Conservation (phyloP, 2,329 filamentous ascomycete genomes). For the Fusarium oligoseptatum region DNA sequence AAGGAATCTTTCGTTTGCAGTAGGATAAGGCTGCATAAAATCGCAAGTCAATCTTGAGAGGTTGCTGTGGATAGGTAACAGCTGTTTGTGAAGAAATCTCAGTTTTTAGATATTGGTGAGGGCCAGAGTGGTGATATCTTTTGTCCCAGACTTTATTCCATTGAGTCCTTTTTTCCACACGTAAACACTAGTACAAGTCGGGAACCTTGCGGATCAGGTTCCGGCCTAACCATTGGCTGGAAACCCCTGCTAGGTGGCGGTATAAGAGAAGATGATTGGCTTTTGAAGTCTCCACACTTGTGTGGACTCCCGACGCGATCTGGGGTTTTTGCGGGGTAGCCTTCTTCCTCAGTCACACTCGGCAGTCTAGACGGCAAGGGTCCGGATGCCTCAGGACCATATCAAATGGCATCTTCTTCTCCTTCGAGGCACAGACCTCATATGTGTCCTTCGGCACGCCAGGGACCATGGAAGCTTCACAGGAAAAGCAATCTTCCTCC, state of each 20-base stretch:
- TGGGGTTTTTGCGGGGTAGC: neutral
- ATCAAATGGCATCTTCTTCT: neutral
- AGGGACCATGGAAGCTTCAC: constrained; percentile 14
- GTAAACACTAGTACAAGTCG: neutral
- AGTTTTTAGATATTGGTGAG: neutral
- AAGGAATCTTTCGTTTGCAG: neutral
- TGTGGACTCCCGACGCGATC: neutral
- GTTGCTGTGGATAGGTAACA: neutral
- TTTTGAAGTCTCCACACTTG: neutral
- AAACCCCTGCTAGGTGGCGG: neutral
- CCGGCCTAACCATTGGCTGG: neutral
- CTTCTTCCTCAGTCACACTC: neutral
- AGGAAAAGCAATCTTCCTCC: constrained; percentile 3
- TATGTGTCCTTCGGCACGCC: neutral
- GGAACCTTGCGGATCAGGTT: neutral
- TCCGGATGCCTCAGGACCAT: neutral
- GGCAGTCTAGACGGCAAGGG: constrained; percentile 1
- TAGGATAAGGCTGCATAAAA: too few species aligned
- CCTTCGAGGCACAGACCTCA: neutral
- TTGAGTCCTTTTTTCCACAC: neutral
- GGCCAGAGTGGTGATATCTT: neutral
- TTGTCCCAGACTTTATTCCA: neutral
- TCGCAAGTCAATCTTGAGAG: neutral
- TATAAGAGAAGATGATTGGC: neutral
- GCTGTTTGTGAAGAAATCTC: neutral